Percentiles rank a stretch among this genome's conserved stretches.
These are phyloP conservation scores for Wallacemonas sp. DNA, from an alignment of 208 protist species.

Conservation along the genomic window DNA sequence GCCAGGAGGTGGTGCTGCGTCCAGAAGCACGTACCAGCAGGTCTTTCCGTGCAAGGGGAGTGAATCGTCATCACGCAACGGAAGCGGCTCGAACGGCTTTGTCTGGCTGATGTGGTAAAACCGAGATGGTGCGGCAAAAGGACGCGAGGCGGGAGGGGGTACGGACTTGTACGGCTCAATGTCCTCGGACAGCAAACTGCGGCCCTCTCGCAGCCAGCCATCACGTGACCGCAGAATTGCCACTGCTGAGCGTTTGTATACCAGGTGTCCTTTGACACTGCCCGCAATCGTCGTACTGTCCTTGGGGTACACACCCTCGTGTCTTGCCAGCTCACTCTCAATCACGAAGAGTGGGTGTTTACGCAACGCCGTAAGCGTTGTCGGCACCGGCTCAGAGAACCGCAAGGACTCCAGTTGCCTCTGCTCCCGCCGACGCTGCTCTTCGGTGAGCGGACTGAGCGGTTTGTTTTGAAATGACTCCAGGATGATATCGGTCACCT, in stretches of 20 bases:
- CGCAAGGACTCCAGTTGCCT: constrained; percentile 74
- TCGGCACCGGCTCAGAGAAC: constrained; percentile 84
- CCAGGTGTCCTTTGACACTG: constrained; percentile 77
- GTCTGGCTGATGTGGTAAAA: constrained; percentile 90
- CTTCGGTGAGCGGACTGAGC: constrained; percentile 13
- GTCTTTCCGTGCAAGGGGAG: constrained; percentile 77
- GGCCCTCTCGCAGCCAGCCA: constrained; percentile 84
- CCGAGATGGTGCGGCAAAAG: constrained; percentile 61
- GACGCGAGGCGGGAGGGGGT: constrained; percentile 75
- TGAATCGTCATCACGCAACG: constrained; percentile 47
- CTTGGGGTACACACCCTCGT: constrained; percentile 85
- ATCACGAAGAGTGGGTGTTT: constrained; percentile 87
- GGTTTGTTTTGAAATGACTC: constrained; percentile 44
- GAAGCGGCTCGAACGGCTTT: constrained; percentile 74
- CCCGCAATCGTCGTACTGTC: constrained; percentile 73
- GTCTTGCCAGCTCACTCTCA: constrained; percentile 65
- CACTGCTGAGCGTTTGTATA: constrained; percentile 88
- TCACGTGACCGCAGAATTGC: constrained; percentile 79
- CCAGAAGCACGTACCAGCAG: constrained; percentile 82
- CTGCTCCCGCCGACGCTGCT: constrained; percentile 44
- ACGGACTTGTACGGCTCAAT: constrained; percentile 77
- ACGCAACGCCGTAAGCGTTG: constrained; percentile 66
- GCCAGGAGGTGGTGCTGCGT: constrained; percentile 38
- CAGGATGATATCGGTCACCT: constrained; percentile 70
- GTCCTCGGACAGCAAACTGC: constrained; percentile 58